A percentile compares a stretch with the other conserved stretches of the same genome.
Conservation (phyloP, 805 yeast species). For the Yarrowia sp. region DNA sequence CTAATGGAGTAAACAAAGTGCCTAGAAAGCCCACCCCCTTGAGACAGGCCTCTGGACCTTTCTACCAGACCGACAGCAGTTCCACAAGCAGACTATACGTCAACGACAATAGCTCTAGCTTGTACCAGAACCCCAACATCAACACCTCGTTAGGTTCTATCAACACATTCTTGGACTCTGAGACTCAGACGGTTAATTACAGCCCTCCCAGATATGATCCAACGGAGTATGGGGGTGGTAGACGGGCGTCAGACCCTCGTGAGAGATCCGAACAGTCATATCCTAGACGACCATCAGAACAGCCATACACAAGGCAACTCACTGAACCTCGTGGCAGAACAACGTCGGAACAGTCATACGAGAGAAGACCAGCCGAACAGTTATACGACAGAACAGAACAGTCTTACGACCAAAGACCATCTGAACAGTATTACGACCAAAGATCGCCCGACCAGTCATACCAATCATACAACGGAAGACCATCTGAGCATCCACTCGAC, state of each 20-base stretch:
- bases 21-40: background rate
- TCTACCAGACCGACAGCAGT: background rate
- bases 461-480: background rate
- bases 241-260: background rate
- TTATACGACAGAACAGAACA: background rate
- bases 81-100: background rate
- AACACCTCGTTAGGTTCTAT: background rate
- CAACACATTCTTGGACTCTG: background rate
- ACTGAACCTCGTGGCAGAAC: background rate
- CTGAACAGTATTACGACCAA: background rate
- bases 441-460: background rate
- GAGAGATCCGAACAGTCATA: background rate
- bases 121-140: background rate
- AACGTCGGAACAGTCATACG: background rate
- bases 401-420: background rate
- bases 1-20: background rate
- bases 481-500: background rate
- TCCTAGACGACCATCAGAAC: background rate
- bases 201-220: slow-evolving; percentile 5
- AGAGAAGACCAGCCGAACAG: background rate
- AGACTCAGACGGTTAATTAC: background rate
- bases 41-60: background rate
- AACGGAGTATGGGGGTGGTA: background rate
- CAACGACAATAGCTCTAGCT: background rate
- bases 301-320: background rate